These are phyloP conservation scores for Avena atlantica DNA, from an alignment of 176 grass and related monocot species.

Conservation along the genomic window DNA sequence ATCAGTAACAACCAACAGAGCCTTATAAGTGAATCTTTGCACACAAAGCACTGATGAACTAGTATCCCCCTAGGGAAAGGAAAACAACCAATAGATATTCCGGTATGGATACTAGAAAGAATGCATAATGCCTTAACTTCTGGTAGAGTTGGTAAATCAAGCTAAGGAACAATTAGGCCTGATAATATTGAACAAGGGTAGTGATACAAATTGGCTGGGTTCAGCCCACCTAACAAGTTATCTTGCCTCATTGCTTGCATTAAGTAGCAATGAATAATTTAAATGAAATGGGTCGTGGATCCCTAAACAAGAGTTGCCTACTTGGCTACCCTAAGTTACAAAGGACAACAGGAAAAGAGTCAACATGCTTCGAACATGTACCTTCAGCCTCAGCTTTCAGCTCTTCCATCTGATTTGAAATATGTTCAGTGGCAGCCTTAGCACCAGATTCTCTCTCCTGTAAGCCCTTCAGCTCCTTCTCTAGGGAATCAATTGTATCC, in stretches of 20 bases:
- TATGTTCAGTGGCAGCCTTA: conserved; percentile 63
- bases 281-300: not conserved
- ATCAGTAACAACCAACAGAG: not conserved
- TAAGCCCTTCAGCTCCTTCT: conserved; percentile 78
- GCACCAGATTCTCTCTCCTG: conserved; percentile 79
- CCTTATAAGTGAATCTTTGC: conserved; percentile 16
- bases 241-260: not conserved
- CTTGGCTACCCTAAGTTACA: conserved; percentile 11
- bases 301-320: conserved; percentile 3
- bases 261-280: conserved; percentile 6
- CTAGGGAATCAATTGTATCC: conserved; percentile 65
- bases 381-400: conserved; percentile 85
- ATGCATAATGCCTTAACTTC: not conserved
- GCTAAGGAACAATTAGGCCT: not conserved
- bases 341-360: conserved; percentile 22
- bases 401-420: conserved; percentile 81
- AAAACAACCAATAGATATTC: not conserved
- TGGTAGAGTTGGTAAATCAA: conserved; percentile 4
- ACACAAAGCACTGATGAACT: conserved; percentile 26
- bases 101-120: conserved; percentile 5
- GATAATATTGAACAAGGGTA: not conserved
- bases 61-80: not conserved
- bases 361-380: conserved; percentile 45
- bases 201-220: not conserved
- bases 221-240: not conserved